A percentile compares a stretch with the other conserved stretches of the same genome.
Conservation (phyloP, 768 basidiomycete genomes). For the Coprinopsis cinerea region DNA sequence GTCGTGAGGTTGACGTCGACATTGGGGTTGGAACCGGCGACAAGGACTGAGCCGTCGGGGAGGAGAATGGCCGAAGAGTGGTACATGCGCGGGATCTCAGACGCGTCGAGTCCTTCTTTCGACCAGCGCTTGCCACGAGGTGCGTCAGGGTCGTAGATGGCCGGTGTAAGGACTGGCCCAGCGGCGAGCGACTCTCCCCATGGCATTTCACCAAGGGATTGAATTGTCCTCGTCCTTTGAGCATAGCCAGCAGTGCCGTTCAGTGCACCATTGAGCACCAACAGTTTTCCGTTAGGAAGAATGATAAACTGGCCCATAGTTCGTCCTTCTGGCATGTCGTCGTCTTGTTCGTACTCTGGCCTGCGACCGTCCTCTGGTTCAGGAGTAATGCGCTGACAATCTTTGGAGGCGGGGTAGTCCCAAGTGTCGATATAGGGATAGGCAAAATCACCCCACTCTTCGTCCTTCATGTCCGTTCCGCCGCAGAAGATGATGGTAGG, state of each 20-base stretch:
- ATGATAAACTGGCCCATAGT: constrained; percentile 92
- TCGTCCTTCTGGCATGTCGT: constrained; percentile 65
- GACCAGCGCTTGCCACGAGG: constrained; percentile 73
- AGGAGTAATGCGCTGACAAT: constrained; percentile 82
- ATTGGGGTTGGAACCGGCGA: constrained; percentile 93
- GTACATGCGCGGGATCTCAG: constrained; percentile 75
- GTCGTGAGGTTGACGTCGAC: constrained; percentile 66
- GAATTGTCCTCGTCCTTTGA: constrained; percentile 43
- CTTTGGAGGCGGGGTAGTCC: constrained; percentile 59
- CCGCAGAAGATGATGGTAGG: constrained; percentile 90
- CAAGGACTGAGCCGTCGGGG: constrained; percentile 77
- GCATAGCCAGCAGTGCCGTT: constrained; percentile 57
- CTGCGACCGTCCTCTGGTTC: constrained; percentile 66
- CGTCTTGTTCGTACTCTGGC: constrained; percentile 62
- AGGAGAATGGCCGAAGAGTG: constrained; percentile 89
- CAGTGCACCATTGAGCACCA: constrained; percentile 74
- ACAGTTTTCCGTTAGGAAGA: constrained; percentile 71
- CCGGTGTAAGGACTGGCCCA: constrained; percentile 70
- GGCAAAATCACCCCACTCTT: constrained; percentile 71
- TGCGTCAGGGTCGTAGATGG: constrained; percentile 75
- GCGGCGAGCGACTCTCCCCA: constrained; percentile 70
- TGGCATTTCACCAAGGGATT: constrained; percentile 49
- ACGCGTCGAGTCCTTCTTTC: constrained; percentile 53
- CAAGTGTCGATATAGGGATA: constrained; percentile 70
- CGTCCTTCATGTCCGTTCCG: constrained; percentile 70